These are phyloP conservation scores for Apiosordaria backusii DNA, from an alignment of 495 filamentous ascomycete species.

Conservation along the genomic window DNA sequence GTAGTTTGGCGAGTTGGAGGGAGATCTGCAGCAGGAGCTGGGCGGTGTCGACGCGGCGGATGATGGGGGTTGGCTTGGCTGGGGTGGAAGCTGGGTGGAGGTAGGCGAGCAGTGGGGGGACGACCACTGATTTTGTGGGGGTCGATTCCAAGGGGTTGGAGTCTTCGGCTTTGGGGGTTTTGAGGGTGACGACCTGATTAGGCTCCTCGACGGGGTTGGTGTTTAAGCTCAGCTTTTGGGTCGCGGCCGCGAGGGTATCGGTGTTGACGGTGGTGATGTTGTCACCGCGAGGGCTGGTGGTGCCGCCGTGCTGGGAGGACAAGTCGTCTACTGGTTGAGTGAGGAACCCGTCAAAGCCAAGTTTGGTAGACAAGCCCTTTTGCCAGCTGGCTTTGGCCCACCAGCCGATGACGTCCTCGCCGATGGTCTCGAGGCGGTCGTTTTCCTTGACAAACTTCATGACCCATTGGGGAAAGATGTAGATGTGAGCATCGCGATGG, in stretches of 20 bases:
- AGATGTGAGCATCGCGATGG: slow-evolving; percentile 86
- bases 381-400: slow-evolving; percentile 96
- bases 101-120: slow-evolving; percentile 76
- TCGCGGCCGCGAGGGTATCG: not conserved
- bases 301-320: slow-evolving; percentile 12
- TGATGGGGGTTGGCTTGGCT: slow-evolving; percentile 47
- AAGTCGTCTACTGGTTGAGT: slow-evolving; percentile 29
- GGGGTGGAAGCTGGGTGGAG: slow-evolving; percentile 51
- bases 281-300: slow-evolving; percentile 1
- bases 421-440: slow-evolving; percentile 75
- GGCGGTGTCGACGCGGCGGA: slow-evolving; percentile 83
- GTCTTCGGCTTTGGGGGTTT: slow-evolving; percentile 1
- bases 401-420: slow-evolving; percentile 90
- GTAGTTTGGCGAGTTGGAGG: slow-evolving; percentile 75
- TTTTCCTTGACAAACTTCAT: slow-evolving; percentile 75
- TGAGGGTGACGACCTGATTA: slow-evolving; percentile 6
- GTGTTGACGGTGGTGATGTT: not conserved
- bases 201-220: slow-evolving; percentile 31
- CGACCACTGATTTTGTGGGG: slow-evolving; percentile 42
- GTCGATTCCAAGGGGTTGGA: slow-evolving; percentile 16
- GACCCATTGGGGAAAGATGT: slow-evolving; percentile 89
- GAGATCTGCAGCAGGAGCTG: slow-evolving; percentile 75
- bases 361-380: slow-evolving; percentile 68
- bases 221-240: slow-evolving; percentile 16
- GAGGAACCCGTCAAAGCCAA: slow-evolving; percentile 67